phyloP scores from a whole-genome alignment of 768 basidiomycete genomes.

The Polyporus arcularius region DNA sequence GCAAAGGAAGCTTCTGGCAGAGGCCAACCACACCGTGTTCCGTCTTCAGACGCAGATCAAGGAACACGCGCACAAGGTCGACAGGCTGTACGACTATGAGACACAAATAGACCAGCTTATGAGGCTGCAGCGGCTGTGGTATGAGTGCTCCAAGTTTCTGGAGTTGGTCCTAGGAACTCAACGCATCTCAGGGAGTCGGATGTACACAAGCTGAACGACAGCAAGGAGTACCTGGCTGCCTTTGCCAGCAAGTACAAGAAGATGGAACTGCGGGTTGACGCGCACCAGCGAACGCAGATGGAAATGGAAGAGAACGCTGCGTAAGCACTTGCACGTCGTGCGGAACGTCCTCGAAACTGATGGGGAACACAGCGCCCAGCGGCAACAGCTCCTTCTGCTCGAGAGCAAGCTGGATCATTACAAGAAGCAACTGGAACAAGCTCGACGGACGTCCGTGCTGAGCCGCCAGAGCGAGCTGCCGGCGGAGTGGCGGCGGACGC shows the following conservation, averaged over 20 bases:
- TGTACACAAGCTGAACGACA: constrained; percentile 67
- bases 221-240: constrained; percentile 55
- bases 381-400: constrained; percentile 61
- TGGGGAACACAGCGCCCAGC: constrained; percentile 44
- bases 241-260: constrained; percentile 63
- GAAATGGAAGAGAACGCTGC: constrained; percentile 59
- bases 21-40: constrained; percentile 71
- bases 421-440: constrained; percentile 44
- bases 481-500: constrained; percentile 45
- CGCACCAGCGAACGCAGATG: constrained; percentile 52
- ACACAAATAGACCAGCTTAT: constrained; percentile 81
- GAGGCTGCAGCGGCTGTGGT: constrained; percentile 80
- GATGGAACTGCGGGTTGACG: constrained; percentile 64
- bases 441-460: constrained; percentile 12
- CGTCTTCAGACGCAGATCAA: constrained; percentile 73
- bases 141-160: constrained; percentile 22
- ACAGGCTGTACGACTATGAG: constrained; percentile 82
- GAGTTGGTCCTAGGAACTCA: background rate
- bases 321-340: constrained; percentile 39
- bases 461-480: constrained; percentile 7
- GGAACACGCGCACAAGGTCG: constrained; percentile 80
- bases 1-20: constrained; percentile 66
- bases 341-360: background rate
- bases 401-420: constrained; percentile 55
- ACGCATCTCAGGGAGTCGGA: constrained; percentile 62